These are phyloP conservation scores for Zymoseptoria pseudotritici DNA, from an alignment of 2,329 filamentous ascomycete genomes.

Conservation along the genomic window DNA sequence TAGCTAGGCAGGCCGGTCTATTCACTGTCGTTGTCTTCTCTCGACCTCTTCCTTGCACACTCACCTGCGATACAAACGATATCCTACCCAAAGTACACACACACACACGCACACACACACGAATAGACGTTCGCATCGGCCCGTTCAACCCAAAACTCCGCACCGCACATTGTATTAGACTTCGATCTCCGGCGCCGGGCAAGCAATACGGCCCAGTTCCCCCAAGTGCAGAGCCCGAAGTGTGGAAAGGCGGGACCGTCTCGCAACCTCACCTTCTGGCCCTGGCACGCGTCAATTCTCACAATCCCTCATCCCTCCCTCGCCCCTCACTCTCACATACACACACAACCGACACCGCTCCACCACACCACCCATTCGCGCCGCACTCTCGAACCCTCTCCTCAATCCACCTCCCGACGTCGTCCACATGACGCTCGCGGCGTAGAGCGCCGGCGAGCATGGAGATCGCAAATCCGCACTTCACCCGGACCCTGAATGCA, in stretches of 20 bases:
- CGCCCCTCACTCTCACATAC: not conserved
- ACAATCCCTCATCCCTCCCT: not conserved
- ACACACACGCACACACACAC: not conserved
- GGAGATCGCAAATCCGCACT: conserved; percentile 21
- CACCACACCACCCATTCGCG: not conserved
- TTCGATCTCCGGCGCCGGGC: not conserved
- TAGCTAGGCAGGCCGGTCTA: not conserved
- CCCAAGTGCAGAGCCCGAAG: not conserved
- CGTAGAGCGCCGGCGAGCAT: conserved; percentile 18
- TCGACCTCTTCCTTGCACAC: not conserved
- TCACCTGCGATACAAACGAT: too few relatives aligned
- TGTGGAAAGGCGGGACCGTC: not conserved
- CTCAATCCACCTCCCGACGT: not conserved
- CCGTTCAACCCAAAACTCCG: not conserved
- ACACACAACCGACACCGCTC: not conserved
- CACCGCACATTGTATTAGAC: not conserved
- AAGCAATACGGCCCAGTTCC: not conserved
- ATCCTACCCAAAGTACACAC: not conserved
- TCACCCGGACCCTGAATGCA: conserved; percentile 24
- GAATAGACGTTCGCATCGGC: not conserved
- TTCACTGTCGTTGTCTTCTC: not conserved
- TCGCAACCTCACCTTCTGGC: not conserved
- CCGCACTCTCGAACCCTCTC: not conserved
- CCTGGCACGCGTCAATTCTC: not conserved
- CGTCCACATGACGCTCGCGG: conserved; percentile 8